These are phyloP conservation scores for Aspergillus taichungensis DNA, from an alignment of 495 filamentous ascomycete genomes.

Conservation along the genomic window DNA sequence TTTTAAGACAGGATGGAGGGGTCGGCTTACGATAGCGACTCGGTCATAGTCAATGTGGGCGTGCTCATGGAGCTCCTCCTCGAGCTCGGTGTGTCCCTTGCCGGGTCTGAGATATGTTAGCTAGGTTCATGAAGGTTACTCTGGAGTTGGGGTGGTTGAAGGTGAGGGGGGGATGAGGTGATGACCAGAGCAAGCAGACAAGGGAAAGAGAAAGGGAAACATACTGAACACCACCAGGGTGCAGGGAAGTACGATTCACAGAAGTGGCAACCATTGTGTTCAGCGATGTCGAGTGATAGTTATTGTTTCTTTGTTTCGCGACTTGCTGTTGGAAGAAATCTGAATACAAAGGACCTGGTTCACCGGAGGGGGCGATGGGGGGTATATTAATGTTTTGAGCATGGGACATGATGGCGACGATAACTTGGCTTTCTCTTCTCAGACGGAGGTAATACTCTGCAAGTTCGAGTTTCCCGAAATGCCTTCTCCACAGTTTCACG, in stretches of 20 bases:
- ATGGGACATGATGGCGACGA: constrained; percentile 26
- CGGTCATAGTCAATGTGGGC: constrained; percentile 99
- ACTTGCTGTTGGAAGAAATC: constrained; percentile 54
- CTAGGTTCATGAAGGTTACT: constrained; percentile 22
- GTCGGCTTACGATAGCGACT: constrained; percentile 75
- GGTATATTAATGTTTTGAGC: constrained; percentile 40
- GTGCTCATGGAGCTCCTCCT: constrained; percentile 95
- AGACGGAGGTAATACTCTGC: constrained; percentile 20
- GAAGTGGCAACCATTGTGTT: constrained; percentile 61
- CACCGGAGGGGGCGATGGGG: constrained; percentile 27
- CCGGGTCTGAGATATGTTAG: constrained; percentile 50
- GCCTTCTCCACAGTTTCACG: constrained; percentile 38
- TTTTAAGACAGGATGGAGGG: background rate
- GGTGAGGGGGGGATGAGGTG: constrained; percentile 5
- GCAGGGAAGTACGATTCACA: constrained; percentile 82
- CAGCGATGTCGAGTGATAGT: constrained; percentile 54
- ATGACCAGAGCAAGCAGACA: constrained; percentile 7
- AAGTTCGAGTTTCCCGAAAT: constrained; percentile 16
- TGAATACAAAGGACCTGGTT: constrained; percentile 43
- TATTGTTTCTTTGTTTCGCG: constrained; percentile 51
- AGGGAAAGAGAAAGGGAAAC: constrained; percentile 26
- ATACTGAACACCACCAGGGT: constrained; percentile 89
- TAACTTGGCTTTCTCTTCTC: background rate
- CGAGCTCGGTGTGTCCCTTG: constrained; percentile 85
- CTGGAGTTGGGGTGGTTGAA: background rate